These are phyloP conservation scores for Microbotryum scabiosae DNA, from an alignment of 1,284 basidiomycete species.

Conservation along the genomic window DNA sequence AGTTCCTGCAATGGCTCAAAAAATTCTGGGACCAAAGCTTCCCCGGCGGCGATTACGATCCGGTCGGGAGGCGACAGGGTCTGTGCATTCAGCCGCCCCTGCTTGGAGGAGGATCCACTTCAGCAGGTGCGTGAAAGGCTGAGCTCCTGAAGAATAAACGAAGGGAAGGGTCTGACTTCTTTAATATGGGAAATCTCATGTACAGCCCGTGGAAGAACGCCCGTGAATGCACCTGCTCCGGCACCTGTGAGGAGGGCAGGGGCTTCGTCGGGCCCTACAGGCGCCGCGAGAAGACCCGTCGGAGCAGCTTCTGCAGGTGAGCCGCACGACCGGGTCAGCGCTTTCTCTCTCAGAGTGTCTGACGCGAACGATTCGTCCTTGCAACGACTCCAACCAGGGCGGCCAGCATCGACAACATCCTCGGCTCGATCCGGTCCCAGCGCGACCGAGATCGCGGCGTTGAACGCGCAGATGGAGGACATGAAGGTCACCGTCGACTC, in stretches of 20 bases:
- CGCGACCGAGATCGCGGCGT: conserved; percentile 47
- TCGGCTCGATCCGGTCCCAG: conserved; percentile 9
- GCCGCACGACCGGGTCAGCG: neutral
- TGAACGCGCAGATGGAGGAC: conserved; percentile 74
- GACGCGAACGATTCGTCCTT: neutral
- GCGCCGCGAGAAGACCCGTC: neutral
- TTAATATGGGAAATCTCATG: neutral
- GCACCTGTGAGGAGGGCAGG: neutral
- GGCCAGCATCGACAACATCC: neutral
- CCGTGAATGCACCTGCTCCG: neutral
- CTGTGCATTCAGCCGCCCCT: conserved; percentile 36
- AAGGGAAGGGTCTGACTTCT: neutral
- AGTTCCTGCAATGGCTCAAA: conserved; percentile 93
- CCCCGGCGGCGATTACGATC: conserved; percentile 79
- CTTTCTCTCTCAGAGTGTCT: neutral
- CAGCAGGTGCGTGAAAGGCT: neutral
- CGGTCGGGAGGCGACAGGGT: conserved; percentile 69
- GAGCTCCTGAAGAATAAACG: neutral
- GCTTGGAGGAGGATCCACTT: conserved; percentile 1
- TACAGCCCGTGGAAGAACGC: neutral
- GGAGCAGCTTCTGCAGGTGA: neutral
- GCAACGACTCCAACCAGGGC: neutral
- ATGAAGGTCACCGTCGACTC: conserved; percentile 75
- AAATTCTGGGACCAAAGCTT: conserved; percentile 92
- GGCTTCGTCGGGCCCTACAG: neutral